Percentiles rank a stretch among this genome's conserved stretches.
phyloP scores from a whole-genome alignment of 345 rosid species.

The Cochlearia excelsa region DNA sequence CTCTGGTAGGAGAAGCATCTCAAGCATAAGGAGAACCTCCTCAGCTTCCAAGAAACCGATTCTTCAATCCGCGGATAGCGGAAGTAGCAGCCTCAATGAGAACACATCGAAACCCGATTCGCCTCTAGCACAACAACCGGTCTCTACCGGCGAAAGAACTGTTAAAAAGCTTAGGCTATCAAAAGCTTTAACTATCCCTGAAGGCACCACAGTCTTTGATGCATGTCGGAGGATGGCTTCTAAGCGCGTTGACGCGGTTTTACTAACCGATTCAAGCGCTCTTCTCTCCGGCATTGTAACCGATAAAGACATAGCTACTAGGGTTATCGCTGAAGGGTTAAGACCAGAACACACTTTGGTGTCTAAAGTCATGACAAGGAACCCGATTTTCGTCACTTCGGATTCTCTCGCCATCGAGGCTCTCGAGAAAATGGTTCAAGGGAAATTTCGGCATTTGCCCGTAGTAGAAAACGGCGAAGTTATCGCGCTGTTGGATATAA shows the following conservation, averaged over 20 bases:
- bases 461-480: slow-evolving; percentile 98
- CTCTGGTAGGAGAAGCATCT: slow-evolving; percentile 34
- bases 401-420: slow-evolving; percentile 93
- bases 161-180: slow-evolving; percentile 87
- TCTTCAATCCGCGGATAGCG: slow-evolving; percentile 28
- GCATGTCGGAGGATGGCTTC: slow-evolving; percentile 90
- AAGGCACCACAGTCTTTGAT: slow-evolving; percentile 84
- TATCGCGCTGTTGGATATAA: slow-evolving; percentile 85
- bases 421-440: slow-evolving; percentile 95
- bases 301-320: slow-evolving; percentile 77
- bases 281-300: slow-evolving; percentile 91
- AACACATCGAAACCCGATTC: slow-evolving; percentile 25
- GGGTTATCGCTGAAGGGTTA: slow-evolving; percentile 91
- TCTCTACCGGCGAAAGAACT: slow-evolving; percentile 63
- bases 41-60: slow-evolving; percentile 35
- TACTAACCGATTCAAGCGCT: slow-evolving; percentile 84
- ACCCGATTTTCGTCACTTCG: slow-evolving; percentile 77
- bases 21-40: slow-evolving; percentile 16
- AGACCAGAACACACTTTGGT: slow-evolving; percentile 86
- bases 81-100: slow-evolving; percentile 14
- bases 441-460: slow-evolving; percentile 91
- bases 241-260: slow-evolving; percentile 80
- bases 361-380: slow-evolving; percentile 89
- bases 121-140: slow-evolving; percentile 15
- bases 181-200: slow-evolving; percentile 92